Evolutionary conservation across 208 protist species (phyloP), one percentile per base, ranked within the genome.

Genomic region (Acanthamoeba polyphaga): DNA sequence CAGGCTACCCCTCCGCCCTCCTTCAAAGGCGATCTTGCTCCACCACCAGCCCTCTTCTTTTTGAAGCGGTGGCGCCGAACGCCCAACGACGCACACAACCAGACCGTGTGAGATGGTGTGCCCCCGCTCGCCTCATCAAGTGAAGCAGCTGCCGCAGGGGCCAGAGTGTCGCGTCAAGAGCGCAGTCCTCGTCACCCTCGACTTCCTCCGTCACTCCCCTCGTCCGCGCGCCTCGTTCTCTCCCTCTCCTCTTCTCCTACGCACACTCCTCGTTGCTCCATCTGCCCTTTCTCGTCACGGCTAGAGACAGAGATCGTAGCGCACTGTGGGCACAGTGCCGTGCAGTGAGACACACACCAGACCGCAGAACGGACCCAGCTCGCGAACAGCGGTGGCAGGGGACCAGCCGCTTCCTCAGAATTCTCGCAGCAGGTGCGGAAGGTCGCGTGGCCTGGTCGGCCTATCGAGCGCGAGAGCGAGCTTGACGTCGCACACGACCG

Each of bases 371-470:
- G 60, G 9, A 15, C 19, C 53, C 53, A 7, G 12, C 12, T 7
- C 17, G 53, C 53, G 12, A 22, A 22, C 60, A 22, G 60, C 24
- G 6, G 66, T 72, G n/a, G 29, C 66, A 72, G 9, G 66, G 0
- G 60, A 66, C 60, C 60, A n/a, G 34, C 19, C 66, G 2, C 6
- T 72, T 72, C 29, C 66, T 38, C 66, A 72, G 66, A 72, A 72
- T 72, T 72, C 66, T 72, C 66, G 12, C 12, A 9, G 66, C 66
- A 72, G 66, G 66, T 72, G 66, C 66, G 66, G 66, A 72, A 72
- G 66, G 29, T 13, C 12, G n/a, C 17, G 53, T 22, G 53, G 17
- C 15, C 12, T 22, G 2, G 53, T 60, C 17, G 27, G 62, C 66
- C 66, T 72, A 72, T 72, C 12, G 66, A 72, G 34, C 8, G n/a